Evolutionary conservation across 495 filamentous ascomycete species (phyloP).

Genomic region (Xylaria sp.): DNA sequence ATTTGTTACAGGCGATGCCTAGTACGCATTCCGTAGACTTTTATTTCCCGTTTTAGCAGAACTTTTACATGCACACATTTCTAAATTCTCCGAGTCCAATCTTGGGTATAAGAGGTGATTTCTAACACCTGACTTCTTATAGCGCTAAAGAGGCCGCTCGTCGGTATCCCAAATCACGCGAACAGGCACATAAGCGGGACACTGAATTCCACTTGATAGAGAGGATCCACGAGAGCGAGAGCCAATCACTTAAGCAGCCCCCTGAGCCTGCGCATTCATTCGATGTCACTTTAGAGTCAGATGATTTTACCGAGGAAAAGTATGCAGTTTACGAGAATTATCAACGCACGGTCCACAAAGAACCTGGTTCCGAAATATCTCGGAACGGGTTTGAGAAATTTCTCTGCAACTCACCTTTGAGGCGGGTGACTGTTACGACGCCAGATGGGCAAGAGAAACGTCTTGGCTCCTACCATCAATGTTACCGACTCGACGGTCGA

Average conservation of each 20-base stretch:
- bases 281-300: conserved; percentile 78
- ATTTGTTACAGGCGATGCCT: conserved; percentile 79
- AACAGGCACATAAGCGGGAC: conserved; percentile 77
- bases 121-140: conserved; percentile 6
- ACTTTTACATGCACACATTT: background rate
- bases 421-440: conserved; percentile 51
- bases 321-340: conserved; percentile 85
- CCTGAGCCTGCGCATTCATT: conserved; percentile 80
- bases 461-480: conserved; percentile 93
- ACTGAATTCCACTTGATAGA: conserved; percentile 76
- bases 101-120: background rate
- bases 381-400: conserved; percentile 78
- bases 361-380: conserved; percentile 70
- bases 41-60: background rate
- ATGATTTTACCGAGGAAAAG: conserved; percentile 87
- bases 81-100: background rate
- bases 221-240: conserved; percentile 74
- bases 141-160: conserved; percentile 69
- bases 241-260: conserved; percentile 57
- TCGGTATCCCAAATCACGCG: conserved; percentile 77
- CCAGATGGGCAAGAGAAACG: conserved; percentile 60
- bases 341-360: conserved; percentile 80
- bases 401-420: conserved; percentile 81
- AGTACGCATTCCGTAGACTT: conserved; percentile 42
- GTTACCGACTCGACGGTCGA: conserved; percentile 88